phyloP scores from a whole-genome alignment of 1,284 basidiomycete genomes.

The Apiotrichum gamsii region DNA sequence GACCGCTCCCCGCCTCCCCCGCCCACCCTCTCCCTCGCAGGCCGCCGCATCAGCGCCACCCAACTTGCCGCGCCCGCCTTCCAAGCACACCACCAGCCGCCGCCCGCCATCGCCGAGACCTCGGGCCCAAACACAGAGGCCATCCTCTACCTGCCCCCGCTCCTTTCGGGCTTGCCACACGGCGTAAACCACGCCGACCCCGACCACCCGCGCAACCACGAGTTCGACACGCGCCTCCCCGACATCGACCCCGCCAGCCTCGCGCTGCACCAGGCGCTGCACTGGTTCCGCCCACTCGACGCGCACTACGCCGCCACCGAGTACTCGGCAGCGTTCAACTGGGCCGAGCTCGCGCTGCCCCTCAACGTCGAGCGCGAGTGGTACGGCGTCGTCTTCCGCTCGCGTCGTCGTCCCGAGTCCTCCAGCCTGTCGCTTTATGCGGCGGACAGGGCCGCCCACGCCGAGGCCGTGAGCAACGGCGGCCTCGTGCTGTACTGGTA shows the following conservation, averaged over 20 bases:
- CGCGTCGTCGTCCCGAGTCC: constrained; percentile 56
- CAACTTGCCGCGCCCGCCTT: constrained; percentile 12
- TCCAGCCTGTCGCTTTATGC: constrained; percentile 60
- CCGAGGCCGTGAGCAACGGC: constrained; percentile 79
- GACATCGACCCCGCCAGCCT: constrained; percentile 73
- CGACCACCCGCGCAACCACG: constrained; percentile 10
- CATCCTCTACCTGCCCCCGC: constrained; percentile 69
- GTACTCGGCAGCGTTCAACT: constrained; percentile 78
- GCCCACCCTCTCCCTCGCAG: constrained; percentile 7
- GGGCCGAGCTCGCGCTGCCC: constrained; percentile 56
- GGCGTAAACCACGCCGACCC: constrained; percentile 24
- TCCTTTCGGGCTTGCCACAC: constrained; percentile 60
- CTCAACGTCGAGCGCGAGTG: constrained; percentile 56
- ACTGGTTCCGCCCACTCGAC: constrained; percentile 62
- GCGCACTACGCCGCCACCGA: constrained; percentile 58
- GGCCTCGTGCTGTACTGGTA: constrained; percentile 79
- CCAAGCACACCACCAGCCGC: constrained; percentile 53
- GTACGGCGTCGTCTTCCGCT: constrained; percentile 87
- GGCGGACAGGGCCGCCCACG: constrained; percentile 76
- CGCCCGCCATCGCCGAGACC: constrained; percentile 51
- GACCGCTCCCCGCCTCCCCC: constrained; percentile 7
- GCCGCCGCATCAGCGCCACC: constrained; percentile 11
- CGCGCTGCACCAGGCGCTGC: constrained; percentile 76
- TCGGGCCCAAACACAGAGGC: constrained; percentile 50
- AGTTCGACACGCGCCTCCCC: constrained; percentile 68